Evolutionary conservation across 208 protist genomes (phyloP).

Genomic region (Crithidia thermophila): DNA sequence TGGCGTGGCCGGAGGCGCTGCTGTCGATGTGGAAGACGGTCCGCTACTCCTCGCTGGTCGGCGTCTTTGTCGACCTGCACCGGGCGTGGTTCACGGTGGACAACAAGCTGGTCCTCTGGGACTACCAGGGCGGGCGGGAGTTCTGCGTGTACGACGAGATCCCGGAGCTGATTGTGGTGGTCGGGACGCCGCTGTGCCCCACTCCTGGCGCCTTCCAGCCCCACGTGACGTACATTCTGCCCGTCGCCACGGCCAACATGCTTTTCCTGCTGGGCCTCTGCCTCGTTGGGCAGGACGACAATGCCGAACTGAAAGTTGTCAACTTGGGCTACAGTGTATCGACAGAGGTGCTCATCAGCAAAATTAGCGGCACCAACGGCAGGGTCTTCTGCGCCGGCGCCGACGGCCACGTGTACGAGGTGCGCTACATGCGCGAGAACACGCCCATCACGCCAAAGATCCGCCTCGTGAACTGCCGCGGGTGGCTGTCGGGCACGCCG

Average conservation of each 20-base stretch:
- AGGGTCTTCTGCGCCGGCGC: slow-evolving; percentile 80
- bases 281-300: slow-evolving; percentile 53
- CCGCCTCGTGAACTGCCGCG: slow-evolving; percentile 71
- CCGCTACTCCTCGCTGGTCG: slow-evolving; percentile 67
- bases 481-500: slow-evolving; percentile 41
- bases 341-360: slow-evolving; percentile 61
- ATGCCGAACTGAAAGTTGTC: slow-evolving; percentile 62
- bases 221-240: slow-evolving; percentile 80
- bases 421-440: slow-evolving; percentile 73
- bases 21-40: slow-evolving; percentile 69
- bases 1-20: slow-evolving; percentile 79
- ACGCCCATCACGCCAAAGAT: slow-evolving; percentile 69
- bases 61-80: slow-evolving; percentile 73
- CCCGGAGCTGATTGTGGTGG: slow-evolving; percentile 80
- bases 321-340: slow-evolving; percentile 74
- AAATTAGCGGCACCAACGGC: slow-evolving; percentile 52
- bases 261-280: slow-evolving; percentile 82
- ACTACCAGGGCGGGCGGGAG: slow-evolving; percentile 77
- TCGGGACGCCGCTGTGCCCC: slow-evolving; percentile 67
- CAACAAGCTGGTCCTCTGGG: slow-evolving; percentile 85
- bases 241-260: slow-evolving; percentile 72
- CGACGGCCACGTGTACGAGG: slow-evolving; percentile 84
- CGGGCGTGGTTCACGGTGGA: slow-evolving; percentile 90
- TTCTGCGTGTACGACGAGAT: slow-evolving; percentile 86
- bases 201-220: slow-evolving; percentile 71